Percentiles rank a stretch among this genome's conserved stretches.
phyloP scores from a whole-genome alignment of 176 grass and related monocot genomes.

The Lolium multiflorum region DNA sequence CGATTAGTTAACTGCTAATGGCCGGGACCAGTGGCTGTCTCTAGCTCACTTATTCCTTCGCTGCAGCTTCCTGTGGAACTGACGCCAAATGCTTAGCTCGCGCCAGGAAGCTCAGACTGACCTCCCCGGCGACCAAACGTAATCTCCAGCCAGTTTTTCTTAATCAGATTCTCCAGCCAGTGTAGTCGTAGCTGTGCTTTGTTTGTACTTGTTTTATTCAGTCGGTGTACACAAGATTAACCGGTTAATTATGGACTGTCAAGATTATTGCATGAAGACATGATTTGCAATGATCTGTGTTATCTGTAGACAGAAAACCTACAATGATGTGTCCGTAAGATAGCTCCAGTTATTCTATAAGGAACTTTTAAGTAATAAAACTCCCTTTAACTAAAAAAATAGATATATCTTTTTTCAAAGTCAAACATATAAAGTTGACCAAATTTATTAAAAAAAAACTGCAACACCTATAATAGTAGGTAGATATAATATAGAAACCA shows the following conservation, averaged over 20 bases:
- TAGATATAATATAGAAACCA: too few species aligned
- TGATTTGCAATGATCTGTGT: neutral
- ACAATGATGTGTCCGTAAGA: neutral
- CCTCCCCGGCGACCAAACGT: neutral
- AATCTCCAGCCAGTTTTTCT: neutral
- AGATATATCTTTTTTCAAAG: too few species aligned
- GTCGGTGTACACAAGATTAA: neutral
- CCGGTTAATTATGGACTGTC: neutral
- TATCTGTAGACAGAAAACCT: neutral
- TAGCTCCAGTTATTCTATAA: too few species aligned
- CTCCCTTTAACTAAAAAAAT: too few species aligned
- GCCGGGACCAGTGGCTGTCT: neutral
- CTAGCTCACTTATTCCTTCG: conserved; percentile 11
- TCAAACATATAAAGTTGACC: too few species aligned
- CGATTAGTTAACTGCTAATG: neutral
- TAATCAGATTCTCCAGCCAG: neutral
- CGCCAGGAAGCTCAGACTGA: neutral
- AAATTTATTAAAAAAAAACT: too few species aligned
- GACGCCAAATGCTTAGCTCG: neutral
- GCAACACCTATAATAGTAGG: too few species aligned
- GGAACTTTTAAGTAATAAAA: too few species aligned
- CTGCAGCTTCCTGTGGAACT: conserved; percentile 31
- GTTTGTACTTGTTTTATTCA: neutral
- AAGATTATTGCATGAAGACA: conserved; percentile 9
- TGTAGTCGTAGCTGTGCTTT: neutral